Base-by-base conservation (phyloP, 768 basidiomycete genomes). In the Hygrocybe coccinea region DNA sequence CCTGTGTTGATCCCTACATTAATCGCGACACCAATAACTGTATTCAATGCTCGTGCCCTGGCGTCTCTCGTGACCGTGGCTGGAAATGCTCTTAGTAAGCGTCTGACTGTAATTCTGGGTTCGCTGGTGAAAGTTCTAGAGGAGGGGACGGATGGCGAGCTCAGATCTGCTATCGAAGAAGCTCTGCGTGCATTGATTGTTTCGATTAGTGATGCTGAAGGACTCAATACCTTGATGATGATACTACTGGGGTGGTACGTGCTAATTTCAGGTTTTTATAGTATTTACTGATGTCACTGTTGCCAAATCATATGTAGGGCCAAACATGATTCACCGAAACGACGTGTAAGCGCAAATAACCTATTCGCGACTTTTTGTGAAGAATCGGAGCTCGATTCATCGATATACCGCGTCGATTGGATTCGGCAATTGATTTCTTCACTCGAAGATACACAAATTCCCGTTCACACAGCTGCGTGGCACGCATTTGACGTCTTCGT, bases 1-100 rank as follows among this genome's bases (percentile, higher is more conserved):
- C 97, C 97, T 0, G 90, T 97, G 17, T 76, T 98, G 54, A 91
- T 99, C 56, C 97, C 95, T 0, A 95, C 94, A 1, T 76, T 99
- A 57, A 94, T 90, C 38, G 82, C 89, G 4, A 81, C 81, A 6
- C 97, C 95, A 0, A 95, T 98, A 83, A 85, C 94, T 2, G 84
- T 87, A 8, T 98, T 97, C 85, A 98, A 98, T 65, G 91, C 90
- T 15, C 85, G 87, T 5, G 97, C 95, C 1, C 75, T 98, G 9
- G 88, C 86, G 2, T 87, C 94, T 0, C 79, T 99, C 37, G 93
- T 98, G 12, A 89, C 90, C 0, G 97, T 98, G 10, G 97, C 97
- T 37, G 95, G 97, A 2, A 81, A 79, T 52, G 93, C 97, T 0
- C 74, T 98, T 52, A 97, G 89, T 72, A 84, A 83, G 63, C 84